phyloP scores from a whole-genome alignment of 331 rosid species.

The Quercus tomentella region DNA sequence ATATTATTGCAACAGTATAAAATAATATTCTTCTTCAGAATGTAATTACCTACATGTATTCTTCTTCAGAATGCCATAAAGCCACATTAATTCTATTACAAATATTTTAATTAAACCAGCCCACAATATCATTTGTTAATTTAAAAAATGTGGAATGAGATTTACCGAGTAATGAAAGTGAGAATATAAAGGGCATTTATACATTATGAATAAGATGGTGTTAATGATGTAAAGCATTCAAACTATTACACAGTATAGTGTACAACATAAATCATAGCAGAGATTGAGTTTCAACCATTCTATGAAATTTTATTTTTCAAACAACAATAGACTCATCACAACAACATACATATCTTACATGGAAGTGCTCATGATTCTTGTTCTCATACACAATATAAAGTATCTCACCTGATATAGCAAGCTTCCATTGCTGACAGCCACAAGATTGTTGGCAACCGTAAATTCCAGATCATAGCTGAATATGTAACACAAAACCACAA shows the following conservation, averaged over 20 bases:
- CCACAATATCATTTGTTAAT: neutral
- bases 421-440: constrained; percentile 88
- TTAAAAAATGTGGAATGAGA: neutral
- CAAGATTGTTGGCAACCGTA: constrained; percentile 81
- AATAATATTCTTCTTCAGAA: neutral
- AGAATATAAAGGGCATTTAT: neutral
- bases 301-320: neutral
- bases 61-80: neutral
- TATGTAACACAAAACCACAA: constrained; percentile 22
- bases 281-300: neutral
- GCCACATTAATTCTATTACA: neutral
- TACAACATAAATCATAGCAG: neutral
- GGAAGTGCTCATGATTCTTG: constrained; percentile 12
- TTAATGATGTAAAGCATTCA: neutral
- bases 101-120: neutral
- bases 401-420: constrained; percentile 81
- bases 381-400: constrained; percentile 5
- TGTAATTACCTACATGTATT: no score
- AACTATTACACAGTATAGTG: neutral
- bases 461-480: constrained; percentile 95
- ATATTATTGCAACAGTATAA: neutral
- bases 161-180: neutral
- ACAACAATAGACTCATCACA: neutral
- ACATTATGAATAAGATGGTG: neutral
- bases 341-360: neutral